Evolutionary conservation across 345 rosid genomes (phyloP), one percentile per base, ranked within the genome.

Genomic region (Punica granatum): DNA sequence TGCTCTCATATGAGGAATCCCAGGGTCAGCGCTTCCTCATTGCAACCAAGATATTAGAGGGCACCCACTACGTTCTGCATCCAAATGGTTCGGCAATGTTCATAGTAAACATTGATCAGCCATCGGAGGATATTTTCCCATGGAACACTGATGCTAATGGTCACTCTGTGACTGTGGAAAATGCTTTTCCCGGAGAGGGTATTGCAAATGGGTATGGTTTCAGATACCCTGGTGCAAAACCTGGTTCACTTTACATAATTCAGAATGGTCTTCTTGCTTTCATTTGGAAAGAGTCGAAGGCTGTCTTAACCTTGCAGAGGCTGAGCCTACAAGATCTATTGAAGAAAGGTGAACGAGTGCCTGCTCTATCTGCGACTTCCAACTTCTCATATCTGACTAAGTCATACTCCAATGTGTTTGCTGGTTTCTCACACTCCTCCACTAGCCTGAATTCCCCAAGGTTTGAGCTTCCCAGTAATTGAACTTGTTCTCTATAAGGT

Each of bases 31-130:
- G 69, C 18, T 72, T 70, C 44, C 90, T 92, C 42, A 80, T 89
- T 60, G 98, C 95, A 28, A 90, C 91, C 56, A 92, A 92, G 77
- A 90, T 90, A 75, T 80, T 90, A 61, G 95, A 90, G 78, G 96
- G 98, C 21, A 92, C 85, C 62, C 90, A 90, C 75, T 88, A 92
- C 66, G 98, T 85, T 70, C 77, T 82, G 69, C 90, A 86, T 78
- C 98, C 98, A 66, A 92, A 86, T 75, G 98, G 98, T 37, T 90
- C 96, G 1, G 86, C 95, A 28, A 88, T 92, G 92, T 92, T 92
- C 73, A 76, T 84, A 34, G 91, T 79, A 26, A 84, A 88, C 74
- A 76, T 88, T 30, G 95, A 84, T 46, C 84, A 87, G 31, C 89
- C 88, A 69, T 86, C 89, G n/a, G 37, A 56, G 44, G 92, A 89